Conservation (phyloP, 805 yeast genomes). For the Monosporozyma solicola region DNA sequence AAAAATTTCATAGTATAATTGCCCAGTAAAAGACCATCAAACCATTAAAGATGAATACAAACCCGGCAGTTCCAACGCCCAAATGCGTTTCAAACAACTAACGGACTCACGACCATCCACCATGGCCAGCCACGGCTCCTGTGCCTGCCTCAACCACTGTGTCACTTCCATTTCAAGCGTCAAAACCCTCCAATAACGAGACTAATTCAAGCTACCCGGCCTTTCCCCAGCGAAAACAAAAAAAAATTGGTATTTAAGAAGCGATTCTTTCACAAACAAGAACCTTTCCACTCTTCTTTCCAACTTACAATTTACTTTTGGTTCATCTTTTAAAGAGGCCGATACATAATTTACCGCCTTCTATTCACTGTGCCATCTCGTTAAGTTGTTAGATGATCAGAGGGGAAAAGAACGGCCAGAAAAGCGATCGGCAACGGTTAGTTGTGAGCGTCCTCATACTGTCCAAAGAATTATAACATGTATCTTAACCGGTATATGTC, state of each 20-base stretch:
- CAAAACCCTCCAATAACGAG: too few relatives aligned
- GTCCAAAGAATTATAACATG: slow-evolving; percentile 14
- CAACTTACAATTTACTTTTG: background rate
- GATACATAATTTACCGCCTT: slow-evolving; percentile 30
- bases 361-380: slow-evolving; percentile 33
- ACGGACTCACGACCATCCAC: too few relatives aligned
- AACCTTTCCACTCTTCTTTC: background rate
- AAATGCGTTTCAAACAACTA: too few relatives aligned
- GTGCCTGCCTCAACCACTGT: too few relatives aligned
- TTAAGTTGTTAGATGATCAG: slow-evolving; percentile 26
- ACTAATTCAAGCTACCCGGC: too few relatives aligned
- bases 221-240: too few relatives aligned
- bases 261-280: background rate
- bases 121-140: too few relatives aligned
- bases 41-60: too few relatives aligned
- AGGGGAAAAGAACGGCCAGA: slow-evolving; percentile 35
- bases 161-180: too few relatives aligned
- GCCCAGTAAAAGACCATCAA: too few relatives aligned
- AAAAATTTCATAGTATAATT: too few relatives aligned
- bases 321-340: slow-evolving; percentile 6
- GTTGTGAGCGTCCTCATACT: slow-evolving; percentile 33
- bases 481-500: slow-evolving; percentile 7
- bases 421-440: slow-evolving; percentile 1
- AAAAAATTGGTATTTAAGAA: background rate
- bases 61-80: too few relatives aligned